phyloP scores from a whole-genome alignment of 2,329 filamentous ascomycete species.

The Fonsecaea multimorphosa region DNA sequence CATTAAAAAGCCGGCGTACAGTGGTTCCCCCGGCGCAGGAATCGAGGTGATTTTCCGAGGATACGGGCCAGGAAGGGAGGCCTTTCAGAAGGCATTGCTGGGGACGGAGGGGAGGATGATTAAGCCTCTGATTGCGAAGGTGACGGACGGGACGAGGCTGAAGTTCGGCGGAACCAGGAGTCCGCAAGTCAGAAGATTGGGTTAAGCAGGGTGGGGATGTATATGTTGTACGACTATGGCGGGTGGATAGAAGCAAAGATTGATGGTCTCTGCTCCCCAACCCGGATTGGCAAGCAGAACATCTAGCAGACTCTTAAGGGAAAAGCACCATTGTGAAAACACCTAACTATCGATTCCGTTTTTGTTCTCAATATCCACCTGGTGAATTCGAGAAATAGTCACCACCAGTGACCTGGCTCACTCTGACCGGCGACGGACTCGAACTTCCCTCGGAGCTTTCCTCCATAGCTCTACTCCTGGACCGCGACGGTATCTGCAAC shows the following conservation, averaged over 20 bases:
- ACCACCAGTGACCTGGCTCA: constrained; percentile 25
- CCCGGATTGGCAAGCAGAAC: background rate
- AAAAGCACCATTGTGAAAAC: background rate
- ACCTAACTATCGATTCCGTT: constrained; percentile 2
- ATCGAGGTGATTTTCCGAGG: constrained; percentile 84
- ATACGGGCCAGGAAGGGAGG: constrained; percentile 86
- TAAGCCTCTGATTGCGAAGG: constrained; percentile 74
- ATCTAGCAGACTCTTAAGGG: background rate
- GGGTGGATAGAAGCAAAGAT: background rate
- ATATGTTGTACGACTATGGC: constrained; percentile 7
- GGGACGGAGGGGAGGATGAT: constrained; percentile 81
- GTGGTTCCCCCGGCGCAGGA: constrained; percentile 67
- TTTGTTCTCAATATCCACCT: constrained; percentile 24
- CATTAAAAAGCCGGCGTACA: constrained; percentile 75
- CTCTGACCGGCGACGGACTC: background rate
- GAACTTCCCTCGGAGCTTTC: constrained; percentile 11
- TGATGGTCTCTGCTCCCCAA: background rate
- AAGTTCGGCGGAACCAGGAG: constrained; percentile 97
- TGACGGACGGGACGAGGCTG: constrained; percentile 84
- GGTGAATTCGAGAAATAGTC: constrained; percentile 38
- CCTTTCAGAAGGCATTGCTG: constrained; percentile 85
- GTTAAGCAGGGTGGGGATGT: constrained; percentile 49
- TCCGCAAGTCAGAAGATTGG: constrained; percentile 80
- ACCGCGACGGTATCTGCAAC: constrained; percentile 19
- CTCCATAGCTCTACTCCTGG: constrained; percentile 12